Evolutionary conservation across 2,329 filamentous ascomycete species (phyloP), one percentile per base, ranked within the genome.

Genomic region (Lasiodiplodia sp.): DNA sequence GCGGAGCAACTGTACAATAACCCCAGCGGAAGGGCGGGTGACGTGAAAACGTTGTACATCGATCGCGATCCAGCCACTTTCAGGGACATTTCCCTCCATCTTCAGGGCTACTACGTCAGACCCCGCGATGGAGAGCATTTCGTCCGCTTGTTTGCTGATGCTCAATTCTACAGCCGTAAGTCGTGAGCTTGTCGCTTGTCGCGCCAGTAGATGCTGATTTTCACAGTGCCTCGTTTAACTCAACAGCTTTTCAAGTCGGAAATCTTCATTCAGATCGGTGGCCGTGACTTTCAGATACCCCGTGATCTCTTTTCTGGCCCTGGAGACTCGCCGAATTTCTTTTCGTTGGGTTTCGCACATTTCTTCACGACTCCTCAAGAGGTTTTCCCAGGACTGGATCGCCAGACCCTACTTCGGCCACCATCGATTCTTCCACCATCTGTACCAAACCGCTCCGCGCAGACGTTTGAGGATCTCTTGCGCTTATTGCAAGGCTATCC

Each of bases 261-360:
- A 74, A 96, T 97, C 76, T 97, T 94, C 83, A 94, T 97, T 75
- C 91, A 92, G 70, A 95, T 98, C 74, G 95, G 95, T 69, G 89
- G 92, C 73, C 88, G 87, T 69, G 89, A 96, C 74, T 98, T 98
- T 80, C 91, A 94, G 77, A 94, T 98, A 72, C 92, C 94, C 2
- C 91, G 94, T 71, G 92, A 97, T 73, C 85, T 97, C 70, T 97
- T 98, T 79, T 91, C 88, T 37, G 31, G 55, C 7, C 93, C 94
- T 0, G 95, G 94, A 31, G 94, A 98, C 81, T 90, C 89, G n/a
- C 94, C 94, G 14, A 98, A 98, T 79, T 98, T 94, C 85, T 98
- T 98, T 84, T 91, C 93, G 0, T 87, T 97, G 3, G 94, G 94
- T 69, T 97, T 97, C 76, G 91, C 90, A 47, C 88, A 93, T 73